Conservation (phyloP, 2,329 filamentous ascomycete genomes). For the Huntiella decipiens region DNA sequence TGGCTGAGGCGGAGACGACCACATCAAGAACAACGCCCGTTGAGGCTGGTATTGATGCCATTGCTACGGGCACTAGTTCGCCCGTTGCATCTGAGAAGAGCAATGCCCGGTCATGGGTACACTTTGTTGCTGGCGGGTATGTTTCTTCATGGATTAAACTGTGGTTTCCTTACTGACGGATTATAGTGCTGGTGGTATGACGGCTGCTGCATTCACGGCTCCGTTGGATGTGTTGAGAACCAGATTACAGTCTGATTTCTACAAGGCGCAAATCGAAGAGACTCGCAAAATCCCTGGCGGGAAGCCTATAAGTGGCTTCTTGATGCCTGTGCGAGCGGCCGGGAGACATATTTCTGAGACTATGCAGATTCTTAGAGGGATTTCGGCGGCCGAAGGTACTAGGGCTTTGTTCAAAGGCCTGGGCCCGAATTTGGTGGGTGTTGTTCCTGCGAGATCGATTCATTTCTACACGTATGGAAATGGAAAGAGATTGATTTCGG, state of each 20-base stretch:
- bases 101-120: constrained; percentile 67
- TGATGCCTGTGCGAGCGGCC: constrained; percentile 46
- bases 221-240: constrained; percentile 91
- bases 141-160: constrained; percentile 15
- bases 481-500: constrained; percentile 63
- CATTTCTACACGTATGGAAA: constrained; percentile 93
- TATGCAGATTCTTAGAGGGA: constrained; percentile 62
- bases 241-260: constrained; percentile 76
- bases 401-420: constrained; percentile 84
- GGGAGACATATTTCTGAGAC: constrained; percentile 68
- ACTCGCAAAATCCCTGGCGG: constrained; percentile 28
- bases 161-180: not conserved
- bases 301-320: constrained; percentile 12
- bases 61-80: not conserved
- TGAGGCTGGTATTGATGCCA: not conserved
- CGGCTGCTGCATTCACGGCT: constrained; percentile 76
- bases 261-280: constrained; percentile 62
- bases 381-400: constrained; percentile 65
- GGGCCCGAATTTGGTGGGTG: constrained; percentile 74
- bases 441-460: constrained; percentile 75
- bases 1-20: not conserved
- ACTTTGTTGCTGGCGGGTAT: constrained; percentile 81
- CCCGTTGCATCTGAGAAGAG: constrained; percentile 17
- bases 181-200: constrained; percentile 67
- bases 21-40: constrained; percentile 25